Base-by-base conservation (phyloP, 495 filamentous ascomycete genomes). In the Bacidia rubella region DNA sequence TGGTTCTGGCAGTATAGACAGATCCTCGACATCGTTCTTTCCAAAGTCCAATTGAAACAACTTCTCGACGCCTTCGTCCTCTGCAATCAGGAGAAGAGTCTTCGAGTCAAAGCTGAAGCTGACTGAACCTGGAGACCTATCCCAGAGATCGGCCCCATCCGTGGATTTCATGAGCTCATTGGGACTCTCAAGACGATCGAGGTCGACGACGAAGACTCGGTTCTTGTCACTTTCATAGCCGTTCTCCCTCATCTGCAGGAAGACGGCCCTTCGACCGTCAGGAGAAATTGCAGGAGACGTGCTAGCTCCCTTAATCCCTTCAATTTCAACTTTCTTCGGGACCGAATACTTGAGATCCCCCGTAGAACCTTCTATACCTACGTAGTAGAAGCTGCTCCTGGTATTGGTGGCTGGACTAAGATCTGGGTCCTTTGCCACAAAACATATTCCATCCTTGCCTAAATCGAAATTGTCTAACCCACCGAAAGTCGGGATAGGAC, bases 161-260 rank as follows among this genome's bases (percentile, higher is more conserved):
- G 72, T 51, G 0, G 79, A 81, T 44, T 71, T 65, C 62, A 80
- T 83, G 38, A 83, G 76, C 53, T 85, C 81, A 35, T 79, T 70
- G 54, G 70, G 68, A 35, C 69, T 63, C 68, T 71, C 74, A 5
- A 78, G 70, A 57, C 83, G 77, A 4, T 66, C 66, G 45, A 87
- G 63, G 62, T 80, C 70, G 1, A 71, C 70, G 5, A 80, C 54
- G 12, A 94, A 67, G 49, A 96, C 65, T 2, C 95, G 74, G 45
- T 89, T 85, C 65, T 87, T 86, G 69, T 96, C 90, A 10, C 83
- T 83, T 67, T 97, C 90, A 62, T 97, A 95, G 21, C 87, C 87
- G 57, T 83, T 79, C 54, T 79, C 70, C 22, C 75, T 72, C 86
- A 90, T 90, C 27, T 82, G 75, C 40, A 88, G 77, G 55, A 95